Evolutionary conservation across 2,329 filamentous ascomycete species (phyloP), one percentile per base, ranked within the genome.

Genomic region (Torrubiella hemipterigena): DNA sequence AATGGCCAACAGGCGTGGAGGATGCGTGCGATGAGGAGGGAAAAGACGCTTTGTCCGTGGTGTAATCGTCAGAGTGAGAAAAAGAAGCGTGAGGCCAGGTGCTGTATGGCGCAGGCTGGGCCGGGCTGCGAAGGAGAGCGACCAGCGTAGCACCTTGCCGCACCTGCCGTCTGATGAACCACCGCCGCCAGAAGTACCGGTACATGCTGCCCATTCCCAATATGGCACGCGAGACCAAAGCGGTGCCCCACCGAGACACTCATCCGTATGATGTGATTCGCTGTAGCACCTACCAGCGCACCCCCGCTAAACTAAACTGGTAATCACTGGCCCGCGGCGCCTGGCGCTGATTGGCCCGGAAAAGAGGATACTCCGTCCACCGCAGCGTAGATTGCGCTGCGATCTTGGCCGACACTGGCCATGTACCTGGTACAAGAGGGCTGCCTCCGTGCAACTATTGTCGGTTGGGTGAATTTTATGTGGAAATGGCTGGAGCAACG

Each of bases 361-460:
- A 24, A 6, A 17, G 22, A 23, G 29, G 33, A 27, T 31, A 35
- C 27, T 35, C 33, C 33, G 33, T 29, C n/a, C 17, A 16, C 33
- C 33, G 29, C 29, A 14, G 13, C 20, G 22, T 22, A 22, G 14
- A 10, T 26, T 30, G 12, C 18, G 16, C 15, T 22, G 24, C 29
- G 33, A 35, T 35, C 33, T 26, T 17, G 28, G 18, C 17, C n/a
- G 14, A 15, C 17, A 15, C 26, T 16, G 18, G 18, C 14, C 27
- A 20, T 21, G 32, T 34, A 34, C 32, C 27, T 2, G 32, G 17
- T 34, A 34, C 32, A 29, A 24, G 11, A 11, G 40, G 54, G 55
- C 40, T n/a, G n/a, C n/a, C n/a, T n/a, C n/a, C n/a, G n/a, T n/a
- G n/a, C n/a, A n/a, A n/a, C n/a, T n/a, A n/a, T n/a, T n/a, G n/a